phyloP scores from a whole-genome alignment of 495 filamentous ascomycete species.

The Aspergillus mulundensis region DNA sequence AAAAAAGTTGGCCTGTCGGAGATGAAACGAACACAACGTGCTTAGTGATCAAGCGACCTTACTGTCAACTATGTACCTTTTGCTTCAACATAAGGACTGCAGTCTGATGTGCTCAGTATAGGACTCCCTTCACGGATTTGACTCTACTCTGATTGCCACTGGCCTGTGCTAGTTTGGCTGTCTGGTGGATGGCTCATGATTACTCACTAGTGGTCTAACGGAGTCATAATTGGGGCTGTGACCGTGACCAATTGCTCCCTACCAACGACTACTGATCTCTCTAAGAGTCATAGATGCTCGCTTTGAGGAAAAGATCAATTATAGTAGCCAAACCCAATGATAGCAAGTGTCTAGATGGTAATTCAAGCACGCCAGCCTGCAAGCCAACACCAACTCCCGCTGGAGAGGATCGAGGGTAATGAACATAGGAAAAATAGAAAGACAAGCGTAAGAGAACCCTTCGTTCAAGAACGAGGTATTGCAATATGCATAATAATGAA shows the following conservation, averaged over 20 bases:
- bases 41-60: conserved; percentile 23
- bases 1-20: conserved; percentile 8
- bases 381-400: conserved; percentile 38
- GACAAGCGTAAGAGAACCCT: conserved; percentile 16
- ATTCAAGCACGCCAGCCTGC: conserved; percentile 20
- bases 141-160: not conserved
- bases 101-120: not conserved
- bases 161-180: no score
- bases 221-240: conserved; percentile 11
- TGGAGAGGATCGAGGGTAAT: conserved; percentile 31
- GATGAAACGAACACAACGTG: not conserved
- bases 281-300: conserved; percentile 7
- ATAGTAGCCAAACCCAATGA: conserved; percentile 12
- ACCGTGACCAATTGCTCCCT: not conserved
- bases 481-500: not conserved
- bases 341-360: conserved; percentile 15
- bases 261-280: not conserved
- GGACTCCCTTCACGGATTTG: not conserved
- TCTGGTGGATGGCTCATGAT: not conserved
- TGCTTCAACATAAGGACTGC: not conserved
- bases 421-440: conserved; percentile 23
- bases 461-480: not conserved
- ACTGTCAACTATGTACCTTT: not conserved
- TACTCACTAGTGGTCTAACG: conserved; percentile 5
- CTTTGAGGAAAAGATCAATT: not conserved